Evolutionary conservation across 371 early-diverging fungal genomes (phyloP), one percentile per base, ranked within the genome.

Genomic region (Mucor circinelloides): DNA sequence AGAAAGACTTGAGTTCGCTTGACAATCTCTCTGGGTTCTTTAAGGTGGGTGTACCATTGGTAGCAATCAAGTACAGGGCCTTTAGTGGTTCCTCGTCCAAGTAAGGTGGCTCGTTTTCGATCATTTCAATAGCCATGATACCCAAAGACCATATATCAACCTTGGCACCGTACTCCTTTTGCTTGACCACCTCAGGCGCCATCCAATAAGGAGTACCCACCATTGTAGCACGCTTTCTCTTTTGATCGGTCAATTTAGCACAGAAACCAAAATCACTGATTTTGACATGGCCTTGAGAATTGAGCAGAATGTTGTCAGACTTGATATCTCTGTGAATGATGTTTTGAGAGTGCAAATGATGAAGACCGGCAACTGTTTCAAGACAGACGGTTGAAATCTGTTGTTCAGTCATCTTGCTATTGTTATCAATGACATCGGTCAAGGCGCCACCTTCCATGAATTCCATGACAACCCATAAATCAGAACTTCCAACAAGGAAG

Each of bases 251-350:
- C 57, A 96, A 80, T 81, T 94, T 92, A 23, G 96, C 96, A 74
- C 96, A 96, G 78, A 97, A 96, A 10, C 98, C 98, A 84, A 99
- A 97, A 59, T 77, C 90, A 81, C 92, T 95, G 64, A 99, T 91
- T 79, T 98, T 99, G 66, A 99, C 95, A 69, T 94, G 91, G 17
- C 99, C 97, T 34, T 90, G 84, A 28, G 85, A 79, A 74, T 90
- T 90, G 63, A 99, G 73, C 46, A 99, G 78, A 13, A 99, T 90
- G 75, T 99, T 99, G 66, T 98, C 98, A 6, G 93, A 92, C 77
- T 99, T 98, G 76, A 99, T 95, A 80, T 99, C 99, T 74, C 99
- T 89, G 77, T 97, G 97, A 71, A 98, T 96, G 68, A 99, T 95
- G 68, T 90, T 89, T 64, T 92, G 90, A 60, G 81, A 79, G 78